A percentile compares a stretch with the other conserved stretches of the same genome.
These are phyloP conservation scores for Mycena sp. DNA, from an alignment of 1,284 basidiomycete genomes.

Conservation along the genomic window DNA sequence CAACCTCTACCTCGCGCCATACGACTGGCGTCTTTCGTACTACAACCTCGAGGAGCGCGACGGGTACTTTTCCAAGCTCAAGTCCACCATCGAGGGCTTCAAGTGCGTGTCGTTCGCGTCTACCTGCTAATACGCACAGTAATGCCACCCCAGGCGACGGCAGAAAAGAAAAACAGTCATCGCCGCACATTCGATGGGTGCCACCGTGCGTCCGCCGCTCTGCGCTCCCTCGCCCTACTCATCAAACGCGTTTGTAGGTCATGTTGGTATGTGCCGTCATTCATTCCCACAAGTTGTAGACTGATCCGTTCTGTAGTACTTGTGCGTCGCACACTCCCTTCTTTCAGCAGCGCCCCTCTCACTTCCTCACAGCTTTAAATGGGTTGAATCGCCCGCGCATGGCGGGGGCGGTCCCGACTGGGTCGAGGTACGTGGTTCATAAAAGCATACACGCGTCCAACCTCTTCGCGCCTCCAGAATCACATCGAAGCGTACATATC, in stretches of 20 bases:
- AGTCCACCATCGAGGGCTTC: slow-evolving; percentile 86
- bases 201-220: slow-evolving; percentile 62
- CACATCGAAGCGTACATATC: slow-evolving; percentile 86
- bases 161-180: slow-evolving; percentile 88
- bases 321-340: slow-evolving; percentile 48
- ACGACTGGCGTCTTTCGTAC: slow-evolving; percentile 93
- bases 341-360: not conserved
- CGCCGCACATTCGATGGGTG: slow-evolving; percentile 91
- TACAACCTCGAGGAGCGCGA: slow-evolving; percentile 94
- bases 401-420: slow-evolving; percentile 90
- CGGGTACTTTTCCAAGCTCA: slow-evolving; percentile 91
- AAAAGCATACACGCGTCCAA: not conserved
- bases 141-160: slow-evolving; percentile 60
- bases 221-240: not conserved
- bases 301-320: slow-evolving; percentile 57
- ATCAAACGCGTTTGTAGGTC: slow-evolving; percentile 46
- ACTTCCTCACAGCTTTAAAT: slow-evolving; percentile 76
- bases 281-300: not conserved
- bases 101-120: slow-evolving; percentile 40
- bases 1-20: slow-evolving; percentile 87
- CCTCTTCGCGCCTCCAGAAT: slow-evolving; percentile 53
- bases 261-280: slow-evolving; percentile 55
- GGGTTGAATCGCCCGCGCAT: slow-evolving; percentile 91
- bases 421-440: slow-evolving; percentile 77
- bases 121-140: slow-evolving; percentile 49